Conservation (phyloP, 2,329 filamentous ascomycete species). For the Hypomyces rosellus region DNA sequence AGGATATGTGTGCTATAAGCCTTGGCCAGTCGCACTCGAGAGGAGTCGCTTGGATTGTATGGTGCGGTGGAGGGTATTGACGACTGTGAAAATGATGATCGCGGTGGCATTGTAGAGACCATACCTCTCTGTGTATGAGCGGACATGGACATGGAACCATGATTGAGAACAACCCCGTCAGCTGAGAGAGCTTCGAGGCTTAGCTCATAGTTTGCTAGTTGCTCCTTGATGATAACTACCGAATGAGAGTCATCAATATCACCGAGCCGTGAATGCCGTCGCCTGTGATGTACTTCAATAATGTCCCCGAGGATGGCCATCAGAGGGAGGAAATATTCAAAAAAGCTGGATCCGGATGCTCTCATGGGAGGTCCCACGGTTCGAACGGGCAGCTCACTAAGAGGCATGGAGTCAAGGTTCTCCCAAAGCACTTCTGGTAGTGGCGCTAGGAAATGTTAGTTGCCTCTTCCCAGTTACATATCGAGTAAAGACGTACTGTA, state of each 20-base stretch:
- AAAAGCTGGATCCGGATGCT: constrained; percentile 38
- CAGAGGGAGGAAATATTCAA: constrained; percentile 44
- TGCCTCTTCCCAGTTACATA: neutral
- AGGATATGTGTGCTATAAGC: constrained; percentile 43
- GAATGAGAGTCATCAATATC: constrained; percentile 28
- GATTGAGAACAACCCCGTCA: constrained; percentile 16
- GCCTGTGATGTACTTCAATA: constrained; percentile 39
- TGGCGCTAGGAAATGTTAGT: constrained; percentile 21
- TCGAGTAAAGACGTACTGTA: constrained; percentile 20
- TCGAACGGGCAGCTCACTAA: constrained; percentile 26
- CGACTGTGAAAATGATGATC: constrained; percentile 12
- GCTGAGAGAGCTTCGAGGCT: constrained; percentile 28
- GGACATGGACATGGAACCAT: constrained; percentile 3
- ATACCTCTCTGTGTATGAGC: constrained; percentile 5
- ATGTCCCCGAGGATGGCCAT: constrained; percentile 45
- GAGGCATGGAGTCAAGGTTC: constrained; percentile 27
- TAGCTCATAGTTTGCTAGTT: constrained; percentile 32
- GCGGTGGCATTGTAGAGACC: constrained; percentile 1
- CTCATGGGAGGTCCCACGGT: constrained; percentile 32
- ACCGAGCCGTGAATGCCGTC: constrained; percentile 37
- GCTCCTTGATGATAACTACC: constrained; percentile 28
- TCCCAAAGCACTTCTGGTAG: constrained; percentile 37
- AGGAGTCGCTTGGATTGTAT: constrained; percentile 20
- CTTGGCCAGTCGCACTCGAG: constrained; percentile 34
- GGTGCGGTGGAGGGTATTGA: constrained; percentile 6